These are phyloP conservation scores for Chionographis japonica DNA, from an alignment of 106 monocot genomes.

Conservation along the genomic window DNA sequence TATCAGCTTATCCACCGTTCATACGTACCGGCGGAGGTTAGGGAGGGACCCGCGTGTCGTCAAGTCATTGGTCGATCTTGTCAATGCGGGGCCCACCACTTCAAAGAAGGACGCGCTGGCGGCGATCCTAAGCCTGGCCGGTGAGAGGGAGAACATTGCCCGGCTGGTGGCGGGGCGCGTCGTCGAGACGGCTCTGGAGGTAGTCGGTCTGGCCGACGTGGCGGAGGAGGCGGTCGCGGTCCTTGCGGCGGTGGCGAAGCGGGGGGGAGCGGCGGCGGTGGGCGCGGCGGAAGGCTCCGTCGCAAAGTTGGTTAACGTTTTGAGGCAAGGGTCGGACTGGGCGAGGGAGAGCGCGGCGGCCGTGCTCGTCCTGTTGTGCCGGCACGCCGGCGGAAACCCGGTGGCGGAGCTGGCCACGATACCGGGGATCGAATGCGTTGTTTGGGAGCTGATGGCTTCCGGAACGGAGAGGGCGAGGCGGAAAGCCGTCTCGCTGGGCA, in stretches of 20 bases:
- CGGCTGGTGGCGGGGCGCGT: slow-evolving; percentile 42
- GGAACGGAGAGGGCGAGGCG: slow-evolving; percentile 61
- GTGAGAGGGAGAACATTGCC: slow-evolving; percentile 57
- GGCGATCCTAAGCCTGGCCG: slow-evolving; percentile 57
- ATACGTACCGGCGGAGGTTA: slow-evolving; percentile 49
- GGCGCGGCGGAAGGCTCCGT: slow-evolving; percentile 24
- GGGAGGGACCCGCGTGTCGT: slow-evolving; percentile 36
- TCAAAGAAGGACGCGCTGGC: slow-evolving; percentile 62
- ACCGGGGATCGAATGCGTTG: slow-evolving; percentile 73
- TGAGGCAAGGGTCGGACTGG: slow-evolving; percentile 55
- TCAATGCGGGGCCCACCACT: slow-evolving; percentile 33
- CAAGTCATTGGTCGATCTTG: slow-evolving; percentile 40
- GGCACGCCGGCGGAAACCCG: slow-evolving; percentile 10
- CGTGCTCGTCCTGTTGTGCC: slow-evolving; percentile 37
- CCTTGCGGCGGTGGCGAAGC: slow-evolving; percentile 52
- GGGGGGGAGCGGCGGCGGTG: slow-evolving; percentile 65
- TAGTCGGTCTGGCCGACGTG: slow-evolving; percentile 19
- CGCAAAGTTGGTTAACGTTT: slow-evolving; percentile 28
- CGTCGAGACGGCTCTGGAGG: slow-evolving; percentile 35
- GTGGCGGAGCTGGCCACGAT: slow-evolving; percentile 29
- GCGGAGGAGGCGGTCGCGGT: slow-evolving; percentile 54
- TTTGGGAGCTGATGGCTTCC: slow-evolving; percentile 71
- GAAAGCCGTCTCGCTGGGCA: slow-evolving; percentile 71
- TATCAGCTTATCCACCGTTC: slow-evolving; percentile 46
- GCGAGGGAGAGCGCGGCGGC: slow-evolving; percentile 66